Evolutionary conservation across 805 yeast species (phyloP).

Genomic region (Saccharomycopsis malanga): DNA sequence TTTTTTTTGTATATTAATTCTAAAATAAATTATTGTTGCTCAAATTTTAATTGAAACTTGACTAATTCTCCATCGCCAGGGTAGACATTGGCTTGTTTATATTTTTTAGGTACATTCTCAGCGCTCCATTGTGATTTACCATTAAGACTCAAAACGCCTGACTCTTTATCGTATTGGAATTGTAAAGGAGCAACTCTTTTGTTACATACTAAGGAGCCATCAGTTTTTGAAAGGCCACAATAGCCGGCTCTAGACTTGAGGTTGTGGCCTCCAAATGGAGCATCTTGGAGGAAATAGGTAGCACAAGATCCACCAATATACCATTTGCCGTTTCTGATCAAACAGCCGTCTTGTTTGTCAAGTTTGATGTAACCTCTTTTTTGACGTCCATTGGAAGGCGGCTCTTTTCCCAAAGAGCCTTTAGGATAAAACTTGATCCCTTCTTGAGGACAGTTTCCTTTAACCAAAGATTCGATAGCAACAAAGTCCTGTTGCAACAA

Average conservation of each 20-base stretch:
- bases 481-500: constrained; percentile 55
- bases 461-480: constrained; percentile 41
- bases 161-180: constrained; percentile 45
- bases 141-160: constrained; percentile 48
- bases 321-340: constrained; percentile 85
- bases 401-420: constrained; percentile 28
- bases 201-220: constrained; percentile 31
- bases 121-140: constrained; percentile 61
- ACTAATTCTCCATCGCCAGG: constrained; percentile 36
- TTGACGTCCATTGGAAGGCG: constrained; percentile 29
- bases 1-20: too few relatives aligned
- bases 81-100: constrained; percentile 41
- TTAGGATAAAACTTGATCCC: constrained; percentile 71
- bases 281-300: constrained; percentile 49
- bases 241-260: constrained; percentile 65
- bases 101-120: constrained; percentile 35
- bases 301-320: constrained; percentile 80
- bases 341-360: constrained; percentile 56
- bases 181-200: constrained; percentile 39
- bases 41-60: constrained; percentile 32
- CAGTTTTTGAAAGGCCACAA: constrained; percentile 44
- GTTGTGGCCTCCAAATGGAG: constrained; percentile 67
- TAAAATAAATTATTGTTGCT: not conserved
- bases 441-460: constrained; percentile 18
- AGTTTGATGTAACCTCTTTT: constrained; percentile 43